Evolutionary conservation across 768 basidiomycete species (phyloP).

Genomic region (Sporobolomyces phaffii): DNA sequence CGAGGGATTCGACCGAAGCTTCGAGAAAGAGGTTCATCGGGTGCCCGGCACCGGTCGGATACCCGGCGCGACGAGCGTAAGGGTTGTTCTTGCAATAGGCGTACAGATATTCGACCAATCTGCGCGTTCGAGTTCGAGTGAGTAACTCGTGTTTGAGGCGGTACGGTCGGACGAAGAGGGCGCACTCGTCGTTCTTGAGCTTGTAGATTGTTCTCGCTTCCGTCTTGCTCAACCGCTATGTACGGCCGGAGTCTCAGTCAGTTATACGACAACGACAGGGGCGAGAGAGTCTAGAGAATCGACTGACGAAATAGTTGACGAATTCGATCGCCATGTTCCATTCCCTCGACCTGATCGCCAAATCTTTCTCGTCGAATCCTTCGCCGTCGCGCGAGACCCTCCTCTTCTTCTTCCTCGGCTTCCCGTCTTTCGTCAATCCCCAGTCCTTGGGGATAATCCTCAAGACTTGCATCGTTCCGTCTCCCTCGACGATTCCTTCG

Average conservation of each 20-base stretch:
- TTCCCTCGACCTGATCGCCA: not conserved
- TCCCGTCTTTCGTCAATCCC: not conserved
- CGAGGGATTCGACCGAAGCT: conserved; percentile 10
- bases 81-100: conserved; percentile 17
- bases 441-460: not conserved
- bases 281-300: not conserved
- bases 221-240: not conserved
- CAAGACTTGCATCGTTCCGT: not conserved
- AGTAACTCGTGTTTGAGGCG: too few species aligned
- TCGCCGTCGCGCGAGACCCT: not conserved
- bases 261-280: not conserved
- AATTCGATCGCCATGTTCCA: conserved; percentile 1
- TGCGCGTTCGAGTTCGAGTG: not conserved
- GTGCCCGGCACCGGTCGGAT: not conserved
- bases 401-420: not conserved
- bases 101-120: not conserved
- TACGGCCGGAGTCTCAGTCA: not conserved
- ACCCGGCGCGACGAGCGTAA: conserved; percentile 10
- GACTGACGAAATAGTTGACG: conserved; percentile 5
- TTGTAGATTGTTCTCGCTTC: not conserved
- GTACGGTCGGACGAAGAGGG: not conserved
- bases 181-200: not conserved
- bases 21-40: conserved; percentile 17
- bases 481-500: too few species aligned
- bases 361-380: not conserved